These are phyloP conservation scores for Neocatenulostroma microsporum DNA, from an alignment of 2,329 filamentous ascomycete species.

Conservation along the genomic window DNA sequence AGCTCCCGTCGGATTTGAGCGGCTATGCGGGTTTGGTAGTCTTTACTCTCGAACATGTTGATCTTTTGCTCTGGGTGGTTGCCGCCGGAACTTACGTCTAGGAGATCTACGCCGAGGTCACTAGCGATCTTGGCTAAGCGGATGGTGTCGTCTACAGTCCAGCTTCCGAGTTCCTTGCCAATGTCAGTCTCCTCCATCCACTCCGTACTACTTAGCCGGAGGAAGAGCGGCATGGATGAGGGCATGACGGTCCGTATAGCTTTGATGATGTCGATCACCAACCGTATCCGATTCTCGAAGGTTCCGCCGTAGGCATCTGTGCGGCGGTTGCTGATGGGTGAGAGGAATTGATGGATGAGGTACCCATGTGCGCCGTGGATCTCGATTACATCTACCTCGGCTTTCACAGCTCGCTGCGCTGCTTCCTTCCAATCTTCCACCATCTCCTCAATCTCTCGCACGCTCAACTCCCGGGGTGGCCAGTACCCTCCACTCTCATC, in stretches of 20 bases:
- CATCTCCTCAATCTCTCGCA: slow-evolving; percentile 57
- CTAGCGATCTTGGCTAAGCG: slow-evolving; percentile 61
- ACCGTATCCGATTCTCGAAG: slow-evolving; percentile 33
- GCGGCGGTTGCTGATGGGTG: slow-evolving; percentile 33
- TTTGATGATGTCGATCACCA: slow-evolving; percentile 36
- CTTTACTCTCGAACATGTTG: slow-evolving; percentile 32
- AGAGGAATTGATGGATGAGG: slow-evolving; percentile 51
- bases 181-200: slow-evolving; percentile 59
- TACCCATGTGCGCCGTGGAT: slow-evolving; percentile 77
- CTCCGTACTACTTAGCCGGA: slow-evolving; percentile 64
- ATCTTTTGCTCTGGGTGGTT: slow-evolving; percentile 51
- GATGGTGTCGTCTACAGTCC: slow-evolving; percentile 58
- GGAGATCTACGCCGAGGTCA: slow-evolving; percentile 67
- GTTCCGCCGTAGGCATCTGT: slow-evolving; percentile 38
- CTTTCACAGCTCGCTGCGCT: slow-evolving; percentile 45
- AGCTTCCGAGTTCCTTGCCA: slow-evolving; percentile 49
- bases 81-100: slow-evolving; percentile 74
- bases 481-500: slow-evolving; percentile 29
- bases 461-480: slow-evolving; percentile 46
- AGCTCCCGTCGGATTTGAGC: slow-evolving; percentile 37
- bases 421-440: slow-evolving; percentile 57
- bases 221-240: slow-evolving; percentile 57
- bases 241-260: slow-evolving; percentile 20
- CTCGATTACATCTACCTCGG: slow-evolving; percentile 70
- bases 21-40: slow-evolving; percentile 46